These are phyloP conservation scores for Trichophyton equinum DNA, from an alignment of 2,329 filamentous ascomycete species.

Conservation along the genomic window DNA sequence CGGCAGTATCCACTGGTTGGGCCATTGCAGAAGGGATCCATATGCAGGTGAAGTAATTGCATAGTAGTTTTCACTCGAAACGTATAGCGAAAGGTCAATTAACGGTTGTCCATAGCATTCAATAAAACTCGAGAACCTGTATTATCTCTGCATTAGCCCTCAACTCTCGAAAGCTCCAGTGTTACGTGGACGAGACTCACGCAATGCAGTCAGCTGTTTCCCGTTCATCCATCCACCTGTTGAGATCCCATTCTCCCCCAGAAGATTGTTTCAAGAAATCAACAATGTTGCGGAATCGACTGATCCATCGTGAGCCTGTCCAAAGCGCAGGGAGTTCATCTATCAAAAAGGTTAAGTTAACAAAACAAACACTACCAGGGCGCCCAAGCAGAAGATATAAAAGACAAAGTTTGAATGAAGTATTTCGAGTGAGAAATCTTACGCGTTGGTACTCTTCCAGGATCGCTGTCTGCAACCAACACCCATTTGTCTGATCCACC, in stretches of 20 bases:
- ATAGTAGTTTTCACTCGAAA: conserved; percentile 79
- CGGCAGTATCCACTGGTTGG: conserved; percentile 76
- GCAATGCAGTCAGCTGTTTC: conserved; percentile 39
- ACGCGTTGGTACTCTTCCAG: conserved; percentile 59
- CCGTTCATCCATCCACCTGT: conserved; percentile 30
- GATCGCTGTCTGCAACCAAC: conserved; percentile 61
- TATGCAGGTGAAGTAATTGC: conserved; percentile 66
- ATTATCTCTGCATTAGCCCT: background rate
- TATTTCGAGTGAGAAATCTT: conserved; percentile 27
- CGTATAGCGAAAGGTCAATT: conserved; percentile 76
- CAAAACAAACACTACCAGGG: background rate
- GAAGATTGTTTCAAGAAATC: conserved; percentile 38
- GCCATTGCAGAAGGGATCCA: conserved; percentile 67
- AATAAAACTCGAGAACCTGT: conserved; percentile 52
- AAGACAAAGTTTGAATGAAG: background rate
- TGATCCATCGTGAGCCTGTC: conserved; percentile 42
- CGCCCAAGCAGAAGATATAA: background rate
- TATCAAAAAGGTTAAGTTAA: conserved; percentile 16
- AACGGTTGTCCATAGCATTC: conserved; percentile 62
- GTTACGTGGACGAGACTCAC: conserved; percentile 23
- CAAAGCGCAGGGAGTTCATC: conserved; percentile 47
- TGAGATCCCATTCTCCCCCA: conserved; percentile 38
- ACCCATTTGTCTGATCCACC: conserved; percentile 43
- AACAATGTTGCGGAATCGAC: conserved; percentile 43
- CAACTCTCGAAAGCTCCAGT: background rate